These are phyloP conservation scores for Saksenaea vasiformis DNA, from an alignment of 371 early-diverging fungal genomes.

Conservation along the genomic window DNA sequence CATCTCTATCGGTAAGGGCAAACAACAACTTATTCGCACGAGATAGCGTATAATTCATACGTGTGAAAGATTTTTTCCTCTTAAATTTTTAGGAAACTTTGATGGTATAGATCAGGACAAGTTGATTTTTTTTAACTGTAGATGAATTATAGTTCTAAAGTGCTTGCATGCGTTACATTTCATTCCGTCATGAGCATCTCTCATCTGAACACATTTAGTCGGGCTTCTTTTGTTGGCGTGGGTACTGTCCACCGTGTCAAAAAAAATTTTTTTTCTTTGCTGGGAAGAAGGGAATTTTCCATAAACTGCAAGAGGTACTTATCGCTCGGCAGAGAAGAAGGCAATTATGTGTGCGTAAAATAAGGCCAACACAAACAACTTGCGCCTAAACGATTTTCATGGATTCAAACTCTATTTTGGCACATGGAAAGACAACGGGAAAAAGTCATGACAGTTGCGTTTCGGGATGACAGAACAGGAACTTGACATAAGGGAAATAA, in stretches of 20 bases:
- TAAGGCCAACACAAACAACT: neutral
- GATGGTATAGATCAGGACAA: no score
- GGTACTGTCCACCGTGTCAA: neutral
- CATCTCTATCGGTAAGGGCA: neutral
- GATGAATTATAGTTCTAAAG: no score
- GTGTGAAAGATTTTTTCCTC: neutral
- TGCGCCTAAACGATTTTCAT: constrained; percentile 5
- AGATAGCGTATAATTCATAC: neutral
- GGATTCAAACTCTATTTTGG: neutral
- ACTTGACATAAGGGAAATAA: neutral
- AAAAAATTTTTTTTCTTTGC: neutral
- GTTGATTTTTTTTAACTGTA: no score
- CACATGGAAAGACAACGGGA: neutral
- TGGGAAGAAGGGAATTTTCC: neutral
- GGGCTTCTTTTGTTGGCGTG: neutral
- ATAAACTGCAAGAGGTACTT: neutral
- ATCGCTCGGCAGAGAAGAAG: neutral
- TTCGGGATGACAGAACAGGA: neutral
- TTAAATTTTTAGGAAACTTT: no score
- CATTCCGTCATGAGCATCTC: constrained; percentile 12
- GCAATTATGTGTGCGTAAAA: neutral
- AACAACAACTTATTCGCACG: neutral
- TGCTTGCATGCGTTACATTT: no score
- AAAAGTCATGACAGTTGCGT: neutral
- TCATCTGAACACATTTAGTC: neutral